Conservation (phyloP, 495 filamentous ascomycete species). For the Hypoxylon fragiforme region DNA sequence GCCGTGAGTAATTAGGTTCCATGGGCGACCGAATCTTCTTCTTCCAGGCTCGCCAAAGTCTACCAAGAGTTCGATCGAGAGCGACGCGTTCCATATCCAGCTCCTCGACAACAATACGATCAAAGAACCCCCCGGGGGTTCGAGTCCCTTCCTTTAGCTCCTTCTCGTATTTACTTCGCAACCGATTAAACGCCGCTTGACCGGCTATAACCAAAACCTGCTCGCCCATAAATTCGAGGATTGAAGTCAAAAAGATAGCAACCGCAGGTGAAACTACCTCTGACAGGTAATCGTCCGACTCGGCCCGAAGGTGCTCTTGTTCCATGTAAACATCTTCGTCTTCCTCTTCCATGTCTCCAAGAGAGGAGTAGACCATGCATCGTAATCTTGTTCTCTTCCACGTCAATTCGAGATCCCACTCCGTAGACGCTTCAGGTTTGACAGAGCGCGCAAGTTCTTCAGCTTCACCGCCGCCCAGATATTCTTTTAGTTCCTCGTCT, state of each 20-base stretch:
- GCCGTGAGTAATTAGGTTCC: constrained; percentile 42
- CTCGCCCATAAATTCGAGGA: constrained; percentile 93
- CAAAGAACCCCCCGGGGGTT: constrained; percentile 47
- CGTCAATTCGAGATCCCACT: constrained; percentile 83
- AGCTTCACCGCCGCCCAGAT: constrained; percentile 76
- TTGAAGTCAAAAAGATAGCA: constrained; percentile 92
- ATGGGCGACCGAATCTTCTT: constrained; percentile 68
- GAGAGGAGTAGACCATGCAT: constrained; percentile 96
- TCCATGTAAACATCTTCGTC: constrained; percentile 87
- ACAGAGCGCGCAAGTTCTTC: constrained; percentile 64
- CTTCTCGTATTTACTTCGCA: constrained; percentile 55
- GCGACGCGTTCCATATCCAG: constrained; percentile 92
- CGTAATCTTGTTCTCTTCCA: constrained; percentile 92
- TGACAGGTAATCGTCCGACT: constrained; percentile 53
- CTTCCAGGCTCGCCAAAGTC: constrained; percentile 95
- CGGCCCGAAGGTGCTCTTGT: constrained; percentile 66
- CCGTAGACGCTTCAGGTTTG: constrained; percentile 53
- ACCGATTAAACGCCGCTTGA: constrained; percentile 78
- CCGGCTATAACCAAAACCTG: constrained; percentile 86
- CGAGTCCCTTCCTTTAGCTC: constrained; percentile 53
- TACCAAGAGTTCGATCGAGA: constrained; percentile 80
- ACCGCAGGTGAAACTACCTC: constrained; percentile 87
- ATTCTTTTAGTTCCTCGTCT: constrained; percentile 88
- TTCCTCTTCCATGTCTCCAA: constrained; percentile 97
- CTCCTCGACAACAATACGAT: constrained; percentile 82